Evolutionary conservation across 176 grass and related monocot species (phyloP).

Genomic region (Hyparrhenia diplandra): DNA sequence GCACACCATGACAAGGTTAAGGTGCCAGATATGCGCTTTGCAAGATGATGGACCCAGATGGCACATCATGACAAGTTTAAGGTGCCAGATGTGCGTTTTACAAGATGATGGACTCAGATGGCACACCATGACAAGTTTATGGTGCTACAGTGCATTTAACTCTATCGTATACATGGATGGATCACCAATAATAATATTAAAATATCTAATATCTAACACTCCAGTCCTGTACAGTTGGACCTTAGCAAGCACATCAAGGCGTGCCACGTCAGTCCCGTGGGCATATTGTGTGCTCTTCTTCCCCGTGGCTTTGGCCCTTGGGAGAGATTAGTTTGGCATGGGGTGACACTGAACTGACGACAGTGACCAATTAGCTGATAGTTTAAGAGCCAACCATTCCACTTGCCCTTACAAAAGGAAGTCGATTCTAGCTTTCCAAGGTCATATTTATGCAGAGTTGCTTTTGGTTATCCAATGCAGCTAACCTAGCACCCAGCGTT

Average conservation of each 20-base stretch:
- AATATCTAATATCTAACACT: not conserved
- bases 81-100: too few species aligned
- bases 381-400: not conserved
- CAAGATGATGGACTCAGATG: too few species aligned
- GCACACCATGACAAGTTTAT: too few species aligned
- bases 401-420: not conserved
- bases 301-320: not conserved
- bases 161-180: too few species aligned
- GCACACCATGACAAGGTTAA: too few species aligned
- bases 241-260: not conserved
- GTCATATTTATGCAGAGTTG: not conserved
- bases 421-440: conserved; percentile 11
- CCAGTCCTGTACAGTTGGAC: not conserved
- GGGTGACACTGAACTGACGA: conserved; percentile 1
- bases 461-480: conserved; percentile 26
- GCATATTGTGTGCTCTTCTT: not conserved
- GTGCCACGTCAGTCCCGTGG: not conserved
- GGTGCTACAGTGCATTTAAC: too few species aligned
- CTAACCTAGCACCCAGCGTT: not conserved
- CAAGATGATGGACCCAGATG: too few species aligned
- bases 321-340: not conserved
- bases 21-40: too few species aligned
- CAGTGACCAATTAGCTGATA: not conserved
- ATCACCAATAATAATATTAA: too few species aligned
- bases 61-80: too few species aligned